phyloP scores from a whole-genome alignment of 2,329 filamentous ascomycete species.

The Alternaria angustiovoidea region DNA sequence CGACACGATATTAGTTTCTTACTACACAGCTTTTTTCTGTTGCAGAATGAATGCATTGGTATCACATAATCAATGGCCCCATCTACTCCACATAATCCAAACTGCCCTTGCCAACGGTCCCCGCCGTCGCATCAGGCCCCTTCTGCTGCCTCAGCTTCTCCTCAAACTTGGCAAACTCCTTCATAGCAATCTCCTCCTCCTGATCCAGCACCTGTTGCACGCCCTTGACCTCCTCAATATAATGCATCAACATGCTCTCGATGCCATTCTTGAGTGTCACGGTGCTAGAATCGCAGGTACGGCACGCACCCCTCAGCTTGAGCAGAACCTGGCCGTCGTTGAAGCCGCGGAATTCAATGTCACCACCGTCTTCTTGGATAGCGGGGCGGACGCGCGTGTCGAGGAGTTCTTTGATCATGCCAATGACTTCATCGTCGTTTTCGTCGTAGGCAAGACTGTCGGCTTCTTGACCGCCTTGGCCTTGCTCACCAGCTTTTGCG shows the following conservation, averaged over 20 bases:
- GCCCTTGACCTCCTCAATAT: conserved; percentile 95
- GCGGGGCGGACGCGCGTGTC: conserved; percentile 94
- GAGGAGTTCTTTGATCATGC: conserved; percentile 98
- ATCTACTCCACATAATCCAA: conserved; percentile 60
- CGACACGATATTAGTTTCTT: background rate
- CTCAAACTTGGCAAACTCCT: conserved; percentile 94
- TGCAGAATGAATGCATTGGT: conserved; percentile 12
- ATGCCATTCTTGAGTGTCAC: conserved; percentile 98
- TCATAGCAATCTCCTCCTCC: conserved; percentile 86
- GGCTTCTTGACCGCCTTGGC: conserved; percentile 60
- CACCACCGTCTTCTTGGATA: conserved; percentile 96
- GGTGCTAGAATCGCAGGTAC: conserved; percentile 96
- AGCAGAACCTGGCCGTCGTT: conserved; percentile 82
- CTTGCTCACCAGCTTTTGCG: conserved; percentile 62
- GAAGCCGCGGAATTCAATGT: conserved; percentile 95
- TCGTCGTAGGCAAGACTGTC: conserved; percentile 86
- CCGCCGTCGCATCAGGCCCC: conserved; percentile 60
- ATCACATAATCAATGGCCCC: background rate
- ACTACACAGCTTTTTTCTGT: background rate
- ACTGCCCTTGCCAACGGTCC: conserved; percentile 60
- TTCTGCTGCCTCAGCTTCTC: conserved; percentile 75
- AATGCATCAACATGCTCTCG: conserved; percentile 91
- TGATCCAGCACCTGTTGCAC: conserved; percentile 90
- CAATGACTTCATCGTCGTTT: conserved; percentile 90
- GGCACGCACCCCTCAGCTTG: conserved; percentile 90